Evolutionary conservation across 2,329 filamentous ascomycete species (phyloP), one percentile per base, ranked within the genome.

Genomic region (Teratosphaeria pseudoeucalypti): DNA sequence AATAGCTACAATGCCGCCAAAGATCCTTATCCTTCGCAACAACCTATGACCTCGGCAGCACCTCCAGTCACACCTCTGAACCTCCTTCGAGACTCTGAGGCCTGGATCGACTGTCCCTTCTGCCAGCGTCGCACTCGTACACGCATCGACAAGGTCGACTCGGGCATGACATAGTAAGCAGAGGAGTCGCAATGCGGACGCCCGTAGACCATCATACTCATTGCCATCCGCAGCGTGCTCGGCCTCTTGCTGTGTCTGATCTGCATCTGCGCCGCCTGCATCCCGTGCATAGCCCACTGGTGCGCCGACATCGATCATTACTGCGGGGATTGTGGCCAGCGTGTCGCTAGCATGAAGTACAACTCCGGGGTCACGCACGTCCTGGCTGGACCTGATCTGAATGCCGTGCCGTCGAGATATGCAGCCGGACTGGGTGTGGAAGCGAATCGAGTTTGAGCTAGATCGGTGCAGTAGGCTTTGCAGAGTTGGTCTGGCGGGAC

Each of bases 191-290:
- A 2, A 23, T 23, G 23, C 23, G 23, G 23, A 23, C 23, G 23
- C 23, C 23, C 23, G 23, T 23, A 23, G 23, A 23, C 23, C 23
- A 23, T 23, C 23, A 6, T 23, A 11, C 52, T 58, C 19, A 58
- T 14, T 2, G 5, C 16, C 23, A 16, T 10, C 23, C 16, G 7
- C 34, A 62, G 58, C 27, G 56, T 61, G 55, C 56, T 54, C n/a
- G 61, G 58, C 27, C 27, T 58, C 34, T 39, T 62, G 43, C 32
- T 56, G n/a, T 59, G 61, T 16, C 56, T 60, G 37, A 34, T 62
- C 39, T 62, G 61, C 52, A 59, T 62, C 34, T 62, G 61, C 29
- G 56, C 60, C 27, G 54, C 61, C 27, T 57, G 56, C 37, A 34
- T 62, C 2, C 61, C 61, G 9, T 62, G 61, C 57, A 58, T 62